Percentiles rank a stretch among this genome's conserved stretches.
phyloP scores from a whole-genome alignment of 805 yeast genomes.

The Wickerhamiella cacticola region DNA sequence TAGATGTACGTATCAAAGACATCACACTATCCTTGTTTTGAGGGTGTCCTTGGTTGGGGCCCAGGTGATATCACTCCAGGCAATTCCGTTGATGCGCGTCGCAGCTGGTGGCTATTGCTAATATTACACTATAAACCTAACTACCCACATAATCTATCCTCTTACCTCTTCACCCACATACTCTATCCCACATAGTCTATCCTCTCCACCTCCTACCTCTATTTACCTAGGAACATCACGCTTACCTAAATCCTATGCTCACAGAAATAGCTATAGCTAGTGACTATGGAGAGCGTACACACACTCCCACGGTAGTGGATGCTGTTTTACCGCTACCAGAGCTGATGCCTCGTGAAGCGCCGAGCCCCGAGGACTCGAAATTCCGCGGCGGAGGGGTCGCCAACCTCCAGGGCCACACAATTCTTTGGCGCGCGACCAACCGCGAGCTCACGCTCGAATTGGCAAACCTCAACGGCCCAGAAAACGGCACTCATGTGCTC shows the following conservation, averaged over 20 bases:
- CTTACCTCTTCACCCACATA: too few relatives aligned
- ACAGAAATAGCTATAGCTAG: slow-evolving; percentile 13
- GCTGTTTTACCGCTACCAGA: slow-evolving; percentile 11
- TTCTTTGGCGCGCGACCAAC: slow-evolving; percentile 11
- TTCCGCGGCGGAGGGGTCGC: slow-evolving; percentile 5
- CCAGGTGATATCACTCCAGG: too few relatives aligned
- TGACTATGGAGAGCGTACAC: slow-evolving; percentile 11
- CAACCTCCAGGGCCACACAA: slow-evolving; percentile 6
- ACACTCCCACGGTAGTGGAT: slow-evolving; percentile 10
- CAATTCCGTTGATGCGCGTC: too few relatives aligned
- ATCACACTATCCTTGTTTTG: too few relatives aligned
- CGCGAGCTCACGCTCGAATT: slow-evolving; percentile 24
- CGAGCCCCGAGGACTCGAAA: background rate
- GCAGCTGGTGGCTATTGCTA: too few relatives aligned
- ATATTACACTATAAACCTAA: too few relatives aligned
- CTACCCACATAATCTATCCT: too few relatives aligned
- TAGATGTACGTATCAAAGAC: too few relatives aligned
- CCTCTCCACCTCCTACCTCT: too few relatives aligned
- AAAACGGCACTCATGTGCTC: slow-evolving; percentile 10
- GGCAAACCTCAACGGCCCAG: slow-evolving; percentile 28
- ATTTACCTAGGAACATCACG: background rate
- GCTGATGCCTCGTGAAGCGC: slow-evolving; percentile 3
- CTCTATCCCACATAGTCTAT: too few relatives aligned
- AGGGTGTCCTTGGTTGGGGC: too few relatives aligned
- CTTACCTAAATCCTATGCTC: slow-evolving; percentile 9